Percentiles rank a stretch among this genome's conserved stretches.
Evolutionary conservation across 441 rosid genomes (phyloP).

Genomic region (Hura crepitans): DNA sequence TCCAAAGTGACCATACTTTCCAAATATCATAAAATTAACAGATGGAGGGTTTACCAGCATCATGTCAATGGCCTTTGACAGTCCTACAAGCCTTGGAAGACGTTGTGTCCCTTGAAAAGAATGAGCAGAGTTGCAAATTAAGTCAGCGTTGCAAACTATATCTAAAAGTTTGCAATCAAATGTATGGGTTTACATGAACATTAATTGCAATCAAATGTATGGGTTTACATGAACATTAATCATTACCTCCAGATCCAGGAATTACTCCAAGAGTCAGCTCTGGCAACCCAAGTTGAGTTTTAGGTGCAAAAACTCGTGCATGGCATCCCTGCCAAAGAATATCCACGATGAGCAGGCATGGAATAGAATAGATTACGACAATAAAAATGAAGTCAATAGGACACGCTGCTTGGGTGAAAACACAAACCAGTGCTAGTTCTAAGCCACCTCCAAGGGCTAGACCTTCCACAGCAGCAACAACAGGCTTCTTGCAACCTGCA

Average conservation of each 20-base stretch:
- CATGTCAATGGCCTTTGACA: conserved; percentile 79
- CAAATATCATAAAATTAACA: background rate
- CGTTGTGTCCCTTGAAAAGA: conserved; percentile 82
- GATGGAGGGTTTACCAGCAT: conserved; percentile 57
- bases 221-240: conserved; percentile 15
- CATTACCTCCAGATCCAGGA: conserved; percentile 93
- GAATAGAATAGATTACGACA: conserved; percentile 1
- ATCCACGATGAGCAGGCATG: conserved; percentile 8
- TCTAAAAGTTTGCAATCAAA: conserved; percentile 13
- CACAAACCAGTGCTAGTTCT: conserved; percentile 78
- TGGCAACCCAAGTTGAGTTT: conserved; percentile 83
- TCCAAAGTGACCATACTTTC: background rate
- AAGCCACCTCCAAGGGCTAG: conserved; percentile 98
- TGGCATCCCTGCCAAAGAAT: conserved; percentile 62
- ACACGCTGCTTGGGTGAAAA: conserved; percentile 2
- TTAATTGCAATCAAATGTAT: too few species aligned
- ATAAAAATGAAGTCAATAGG: conserved; percentile 8
- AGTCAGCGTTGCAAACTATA: conserved; percentile 12
- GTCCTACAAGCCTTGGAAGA: conserved; percentile 90
- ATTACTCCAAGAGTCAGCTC: conserved; percentile 86
- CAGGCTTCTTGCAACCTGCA: conserved; percentile 86
- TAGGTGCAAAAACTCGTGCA: conserved; percentile 79
- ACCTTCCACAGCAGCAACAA: conserved; percentile 96
- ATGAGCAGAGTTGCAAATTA: conserved; percentile 22
- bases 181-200: background rate